These are phyloP conservation scores for Zizania palustris DNA, from an alignment of 202 grass and related monocot species.

Conservation along the genomic window DNA sequence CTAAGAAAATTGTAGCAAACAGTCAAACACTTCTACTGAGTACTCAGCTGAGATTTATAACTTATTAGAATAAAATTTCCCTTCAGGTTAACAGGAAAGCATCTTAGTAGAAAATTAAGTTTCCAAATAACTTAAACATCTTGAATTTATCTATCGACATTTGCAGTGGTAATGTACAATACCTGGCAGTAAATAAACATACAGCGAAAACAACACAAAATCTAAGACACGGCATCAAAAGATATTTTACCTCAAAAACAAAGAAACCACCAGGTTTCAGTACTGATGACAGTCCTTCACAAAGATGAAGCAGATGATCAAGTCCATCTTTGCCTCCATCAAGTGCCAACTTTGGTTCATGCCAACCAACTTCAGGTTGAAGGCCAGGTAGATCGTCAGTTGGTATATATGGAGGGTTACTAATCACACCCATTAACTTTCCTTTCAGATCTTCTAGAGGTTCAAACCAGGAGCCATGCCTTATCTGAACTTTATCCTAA, in stretches of 20 bases:
- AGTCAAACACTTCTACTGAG: background rate
- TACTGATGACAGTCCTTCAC: slow-evolving; percentile 64
- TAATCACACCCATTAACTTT: slow-evolving; percentile 78
- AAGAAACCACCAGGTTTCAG: slow-evolving; percentile 90
- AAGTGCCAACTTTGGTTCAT: slow-evolving; percentile 82
- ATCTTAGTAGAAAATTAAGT: slow-evolving; percentile 1
- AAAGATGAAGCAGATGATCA: slow-evolving; percentile 81
- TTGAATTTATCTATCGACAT: slow-evolving; percentile 11
- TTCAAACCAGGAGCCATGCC: slow-evolving; percentile 81
- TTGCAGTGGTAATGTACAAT: background rate
- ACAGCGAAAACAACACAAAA: background rate
- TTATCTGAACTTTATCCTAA: slow-evolving; percentile 86
- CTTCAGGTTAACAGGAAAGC: background rate
- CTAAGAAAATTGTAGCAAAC: slow-evolving; percentile 21
- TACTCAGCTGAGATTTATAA: background rate
- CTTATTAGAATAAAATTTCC: background rate
- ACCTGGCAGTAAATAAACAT: background rate
- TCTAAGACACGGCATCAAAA: background rate
- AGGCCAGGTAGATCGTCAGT: slow-evolving; percentile 68
- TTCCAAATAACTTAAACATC: background rate
- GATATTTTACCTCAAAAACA: slow-evolving; percentile 82
- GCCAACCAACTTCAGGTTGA: slow-evolving; percentile 90
- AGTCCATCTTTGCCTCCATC: slow-evolving; percentile 80
- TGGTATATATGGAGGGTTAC: slow-evolving; percentile 95
- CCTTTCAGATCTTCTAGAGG: slow-evolving; percentile 75